Conservation (phyloP, 2,329 filamentous ascomycete species). For the Botrytis medusae region DNA sequence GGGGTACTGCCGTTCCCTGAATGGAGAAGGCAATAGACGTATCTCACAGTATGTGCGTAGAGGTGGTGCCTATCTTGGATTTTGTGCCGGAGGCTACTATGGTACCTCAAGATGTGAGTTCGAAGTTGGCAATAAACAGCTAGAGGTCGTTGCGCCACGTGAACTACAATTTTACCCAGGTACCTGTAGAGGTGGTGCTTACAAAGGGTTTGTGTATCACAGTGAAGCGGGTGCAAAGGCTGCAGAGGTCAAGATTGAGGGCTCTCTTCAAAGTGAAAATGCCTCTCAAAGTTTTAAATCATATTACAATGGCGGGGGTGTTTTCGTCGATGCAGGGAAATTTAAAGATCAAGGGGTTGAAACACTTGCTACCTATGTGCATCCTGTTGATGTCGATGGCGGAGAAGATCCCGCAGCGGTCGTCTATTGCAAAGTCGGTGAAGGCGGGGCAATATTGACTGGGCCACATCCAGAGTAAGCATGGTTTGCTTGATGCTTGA, state of each 20-base stretch:
- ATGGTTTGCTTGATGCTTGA: not conserved
- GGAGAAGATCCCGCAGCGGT: conserved; percentile 78
- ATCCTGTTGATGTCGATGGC: conserved; percentile 72
- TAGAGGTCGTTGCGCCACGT: conserved; percentile 82
- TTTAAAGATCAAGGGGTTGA: conserved; percentile 66
- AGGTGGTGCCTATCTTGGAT: conserved; percentile 83
- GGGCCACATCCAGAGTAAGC: conserved; percentile 89
- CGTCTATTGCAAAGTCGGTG: conserved; percentile 78
- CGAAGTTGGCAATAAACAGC: conserved; percentile 74
- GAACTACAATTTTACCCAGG: conserved; percentile 90
- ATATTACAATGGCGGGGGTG: conserved; percentile 94
- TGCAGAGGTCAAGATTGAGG: conserved; percentile 63
- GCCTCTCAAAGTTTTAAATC: conserved; percentile 64
- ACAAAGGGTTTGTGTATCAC: conserved; percentile 84
- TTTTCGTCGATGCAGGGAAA: conserved; percentile 78
- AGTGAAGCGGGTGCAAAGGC: conserved; percentile 82
- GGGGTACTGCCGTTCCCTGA: conserved; percentile 83
- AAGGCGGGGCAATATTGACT: conserved; percentile 76
- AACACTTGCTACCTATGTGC: conserved; percentile 76
- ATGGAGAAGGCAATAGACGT: conserved; percentile 81
- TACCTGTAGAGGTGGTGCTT: conserved; percentile 80
- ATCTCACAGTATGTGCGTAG: conserved; percentile 83
- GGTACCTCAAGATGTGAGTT: conserved; percentile 82
- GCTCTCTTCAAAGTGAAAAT: conserved; percentile 52
- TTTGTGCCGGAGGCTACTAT: conserved; percentile 96